phyloP scores from a whole-genome alignment of 306 rosid genomes.

The Medicago truncatula region DNA sequence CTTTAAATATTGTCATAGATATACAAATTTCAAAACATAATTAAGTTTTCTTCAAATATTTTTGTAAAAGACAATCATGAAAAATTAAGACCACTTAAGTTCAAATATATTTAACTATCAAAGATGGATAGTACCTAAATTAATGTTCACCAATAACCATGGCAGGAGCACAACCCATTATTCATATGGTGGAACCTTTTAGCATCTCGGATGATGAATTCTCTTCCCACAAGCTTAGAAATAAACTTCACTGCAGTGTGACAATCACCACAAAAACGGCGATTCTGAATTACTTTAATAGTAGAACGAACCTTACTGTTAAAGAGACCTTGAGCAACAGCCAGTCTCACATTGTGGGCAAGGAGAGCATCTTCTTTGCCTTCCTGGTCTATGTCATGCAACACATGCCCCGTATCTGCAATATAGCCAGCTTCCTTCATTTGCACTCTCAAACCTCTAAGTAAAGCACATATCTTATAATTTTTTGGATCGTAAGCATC shows the following conservation, averaged over 20 bases:
- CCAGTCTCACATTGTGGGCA: slow-evolving; percentile 83
- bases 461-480: slow-evolving; percentile 64
- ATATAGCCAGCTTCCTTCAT: slow-evolving; percentile 89
- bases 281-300: slow-evolving; percentile 63
- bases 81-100: neutral
- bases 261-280: slow-evolving; percentile 28
- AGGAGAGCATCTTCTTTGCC: slow-evolving; percentile 74
- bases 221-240: slow-evolving; percentile 31
- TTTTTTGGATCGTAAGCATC: slow-evolving; percentile 64
- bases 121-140: slow-evolving; percentile 36
- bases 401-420: slow-evolving; percentile 74
- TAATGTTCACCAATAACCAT: slow-evolving; percentile 57
- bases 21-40: neutral
- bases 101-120: neutral
- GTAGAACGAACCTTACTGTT: slow-evolving; percentile 67
- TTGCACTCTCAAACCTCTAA: slow-evolving; percentile 70
- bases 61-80: neutral
- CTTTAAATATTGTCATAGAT: neutral
- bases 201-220: slow-evolving; percentile 32
- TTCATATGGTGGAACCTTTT: slow-evolving; percentile 47
- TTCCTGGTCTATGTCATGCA: slow-evolving; percentile 85
- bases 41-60: neutral
- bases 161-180: slow-evolving; percentile 53
- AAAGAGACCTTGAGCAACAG: slow-evolving; percentile 75
- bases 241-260: slow-evolving; percentile 30